Evolutionary conservation across 75 land plant genomes (phyloP), one percentile per base, ranked within the genome.

Genomic region (Sequoia sempervirens): DNA sequence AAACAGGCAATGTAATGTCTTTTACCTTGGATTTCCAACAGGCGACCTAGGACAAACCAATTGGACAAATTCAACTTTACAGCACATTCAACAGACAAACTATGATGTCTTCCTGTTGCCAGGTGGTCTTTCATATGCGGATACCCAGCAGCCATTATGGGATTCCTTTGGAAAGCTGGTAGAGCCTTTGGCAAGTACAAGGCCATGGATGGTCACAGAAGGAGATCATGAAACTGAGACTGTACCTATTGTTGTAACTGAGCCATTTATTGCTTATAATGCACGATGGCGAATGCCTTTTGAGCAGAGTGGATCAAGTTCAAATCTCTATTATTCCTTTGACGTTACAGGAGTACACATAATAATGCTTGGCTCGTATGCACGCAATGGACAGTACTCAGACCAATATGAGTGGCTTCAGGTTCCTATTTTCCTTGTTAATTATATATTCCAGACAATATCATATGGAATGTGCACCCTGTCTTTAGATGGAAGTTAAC

Each of bases 161-260:
- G 93, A 92, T 80, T 83, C 92, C 12, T 92, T 88, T 66, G 93
- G 93, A 17, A 83, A 38, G 41, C 75, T 92, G 38, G 88, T 92
- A 15, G 82, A 84, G 72, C 93, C 92, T n/a, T 73, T 84, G 34
- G 92, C 93, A 28, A 91, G 90, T 78, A 28, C 86, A 10, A 83
- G 86, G 56, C 93, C 93, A 45, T 88, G 89, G 90, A 91, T 92
- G 92, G 90, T 92, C 68, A 92, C 93, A 3, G 84, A 91, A 68
- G 93, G 93, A 72, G 87, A 92, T 64, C 92, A 88, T 74, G 93
- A 92, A 53, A 83, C 85, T 28, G 93, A 92, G 87, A 70, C 30
- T 45, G 64, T 91, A 80, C 87, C 93, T 32, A 30, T 91, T 36
- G 46, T 91, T 28, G 40, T 86, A 14, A 84, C 82, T 1, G n/a